Percentiles rank a stretch among this genome's conserved stretches.
Evolutionary conservation across 805 yeast genomes (phyloP).

Genomic region (Pichia gijzeniarum): DNA sequence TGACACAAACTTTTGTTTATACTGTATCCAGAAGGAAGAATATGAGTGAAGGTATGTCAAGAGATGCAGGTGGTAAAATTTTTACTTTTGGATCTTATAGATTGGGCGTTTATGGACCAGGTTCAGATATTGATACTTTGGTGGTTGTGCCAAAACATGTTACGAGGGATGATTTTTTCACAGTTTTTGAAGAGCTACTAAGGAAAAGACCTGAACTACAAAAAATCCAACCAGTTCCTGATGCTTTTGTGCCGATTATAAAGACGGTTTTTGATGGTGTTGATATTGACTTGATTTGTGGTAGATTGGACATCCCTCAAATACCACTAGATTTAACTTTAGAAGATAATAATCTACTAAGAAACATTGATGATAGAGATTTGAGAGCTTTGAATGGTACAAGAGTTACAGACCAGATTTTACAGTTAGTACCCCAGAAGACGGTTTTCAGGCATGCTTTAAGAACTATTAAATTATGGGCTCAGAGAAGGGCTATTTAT

Average conservation of each 20-base stretch:
- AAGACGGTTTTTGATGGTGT: conserved; percentile 84
- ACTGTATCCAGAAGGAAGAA: conserved; percentile 73
- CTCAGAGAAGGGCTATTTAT: conserved; percentile 88
- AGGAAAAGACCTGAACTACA: conserved; percentile 75
- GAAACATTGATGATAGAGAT: conserved; percentile 88
- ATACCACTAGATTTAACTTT: conserved; percentile 71
- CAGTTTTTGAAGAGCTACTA: conserved; percentile 65
- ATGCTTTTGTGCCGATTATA: conserved; percentile 96
- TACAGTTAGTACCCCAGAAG: conserved; percentile 85
- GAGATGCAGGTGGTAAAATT: conserved; percentile 96
- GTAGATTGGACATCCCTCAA: conserved; percentile 74
- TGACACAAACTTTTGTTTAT: conserved; percentile 78
- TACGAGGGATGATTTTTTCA: conserved; percentile 81
- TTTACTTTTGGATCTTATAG: conserved; percentile 94
- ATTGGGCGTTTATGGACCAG: conserved; percentile 95
- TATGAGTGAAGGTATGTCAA: conserved; percentile 97
- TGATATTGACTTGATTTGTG: conserved; percentile 88
- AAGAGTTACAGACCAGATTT: conserved; percentile 91
- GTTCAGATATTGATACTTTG: conserved; percentile 93
- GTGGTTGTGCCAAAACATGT: conserved; percentile 98
- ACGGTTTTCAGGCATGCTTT: conserved; percentile 89
- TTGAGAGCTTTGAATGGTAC: conserved; percentile 90
- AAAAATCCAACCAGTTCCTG: conserved; percentile 90
- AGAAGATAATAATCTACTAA: conserved; percentile 76
- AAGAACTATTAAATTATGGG: conserved; percentile 94